Base-by-base conservation (phyloP, 371 early-diverging fungal species). In the Nematocida sp. region DNA sequence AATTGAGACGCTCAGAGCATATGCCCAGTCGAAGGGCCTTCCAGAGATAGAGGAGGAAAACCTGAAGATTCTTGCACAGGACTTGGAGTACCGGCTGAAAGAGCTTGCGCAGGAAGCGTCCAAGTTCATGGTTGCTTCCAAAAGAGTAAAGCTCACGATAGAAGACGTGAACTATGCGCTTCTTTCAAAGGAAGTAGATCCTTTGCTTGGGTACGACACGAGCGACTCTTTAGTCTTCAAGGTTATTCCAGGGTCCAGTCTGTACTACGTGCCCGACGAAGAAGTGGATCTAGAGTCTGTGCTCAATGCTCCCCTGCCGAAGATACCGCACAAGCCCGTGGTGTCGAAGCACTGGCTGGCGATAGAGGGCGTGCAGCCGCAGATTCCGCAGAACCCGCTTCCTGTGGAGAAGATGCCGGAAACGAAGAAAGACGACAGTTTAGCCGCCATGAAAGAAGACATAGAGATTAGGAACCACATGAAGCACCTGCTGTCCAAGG, bases 281-380 rank as follows among this genome's bases (percentile, higher is more conserved):
- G 95, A 95, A 80, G 83, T 95, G 17, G 95, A 95, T 80, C 86
- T 97, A 63, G 96, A 95, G 51, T 87, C 88, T 5, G 83, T 92
- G 37, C 84, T 99, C 1, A 90, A 88, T 58, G 86, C 87, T 27
- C 91, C 94, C 0, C 84, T 96, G 17, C 99, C 97, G 0, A 89
- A 90, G 60, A 90, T 95, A 2, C 96, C 96, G n/a, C 76, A 78
- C 34, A 78, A 65, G 34, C 74, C 78, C 0, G 80, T 70, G 1
- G 53, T 81, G 19, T 80, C 81, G 82, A 91, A 89, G n/a, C 94
- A 95, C 80, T 95, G 94, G 94, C 87, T 99, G 13, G 96, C 96
- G 1, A 90, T 99, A 67, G 96, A 97, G 76, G 99, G 99, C 23
- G 94, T 95, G 2, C 97, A 99, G 81, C 99, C 99, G 37, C 88